Percentiles rank a stretch among this genome's conserved stretches.
Conservation (phyloP, 768 basidiomycete genomes). For the Amanita polypyramis region DNA sequence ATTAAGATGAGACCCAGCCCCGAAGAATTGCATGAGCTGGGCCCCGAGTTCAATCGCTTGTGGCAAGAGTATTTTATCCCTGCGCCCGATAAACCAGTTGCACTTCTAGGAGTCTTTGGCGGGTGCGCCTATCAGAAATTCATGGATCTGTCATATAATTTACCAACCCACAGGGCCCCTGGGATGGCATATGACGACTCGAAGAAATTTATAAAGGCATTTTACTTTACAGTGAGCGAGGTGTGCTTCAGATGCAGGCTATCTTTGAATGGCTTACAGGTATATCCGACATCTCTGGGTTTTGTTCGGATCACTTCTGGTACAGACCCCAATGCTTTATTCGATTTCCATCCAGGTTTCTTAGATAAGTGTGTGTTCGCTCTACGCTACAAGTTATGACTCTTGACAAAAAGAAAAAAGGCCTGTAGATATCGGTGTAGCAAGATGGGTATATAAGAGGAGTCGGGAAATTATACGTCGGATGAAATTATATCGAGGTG, state of each 20-base stretch:
- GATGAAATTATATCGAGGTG: slow-evolving; percentile 35
- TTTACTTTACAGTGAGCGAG: slow-evolving; percentile 12
- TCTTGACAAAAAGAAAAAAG: slow-evolving; percentile 14
- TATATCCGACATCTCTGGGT: slow-evolving; percentile 38
- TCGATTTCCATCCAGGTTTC: slow-evolving; percentile 36
- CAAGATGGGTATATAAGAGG: slow-evolving; percentile 47
- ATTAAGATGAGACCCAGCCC: slow-evolving; percentile 44
- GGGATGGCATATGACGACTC: slow-evolving; percentile 12
- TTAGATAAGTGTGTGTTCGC: slow-evolving; percentile 29
- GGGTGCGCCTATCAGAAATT: slow-evolving; percentile 22
- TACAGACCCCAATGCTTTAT: slow-evolving; percentile 26
- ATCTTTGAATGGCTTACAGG: slow-evolving; percentile 12
- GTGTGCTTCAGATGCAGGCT: neutral
- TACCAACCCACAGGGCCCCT: slow-evolving; percentile 8
- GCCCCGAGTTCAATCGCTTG: slow-evolving; percentile 32
- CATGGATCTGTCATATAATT: slow-evolving; percentile 1
- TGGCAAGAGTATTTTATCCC: slow-evolving; percentile 42
- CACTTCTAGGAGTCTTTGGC: slow-evolving; percentile 29
- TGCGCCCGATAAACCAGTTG: slow-evolving; percentile 45
- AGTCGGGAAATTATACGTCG: slow-evolving; percentile 44
- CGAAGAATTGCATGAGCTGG: slow-evolving; percentile 39
- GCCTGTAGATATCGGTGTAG: slow-evolving; percentile 30
- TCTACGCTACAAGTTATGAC: neutral
- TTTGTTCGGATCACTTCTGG: slow-evolving; percentile 37
- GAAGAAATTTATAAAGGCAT: slow-evolving; percentile 18